Base-by-base conservation (phyloP, 2,329 filamentous ascomycete genomes). In the Scopulariopsis brevicaulis region DNA sequence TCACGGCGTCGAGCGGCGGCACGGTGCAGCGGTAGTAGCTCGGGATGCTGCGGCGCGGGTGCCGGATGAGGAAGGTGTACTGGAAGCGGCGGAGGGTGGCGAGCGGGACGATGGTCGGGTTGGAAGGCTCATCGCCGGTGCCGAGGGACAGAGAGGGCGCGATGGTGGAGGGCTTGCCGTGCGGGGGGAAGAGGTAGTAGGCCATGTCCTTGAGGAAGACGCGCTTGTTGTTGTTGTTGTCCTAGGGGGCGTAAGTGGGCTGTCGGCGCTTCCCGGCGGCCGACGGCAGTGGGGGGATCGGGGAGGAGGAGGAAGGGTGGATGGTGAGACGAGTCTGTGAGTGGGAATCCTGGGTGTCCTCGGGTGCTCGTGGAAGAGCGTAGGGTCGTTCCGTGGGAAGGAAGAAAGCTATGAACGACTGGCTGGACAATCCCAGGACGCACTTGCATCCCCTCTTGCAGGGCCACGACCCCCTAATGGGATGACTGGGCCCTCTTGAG, bases 151-250 rank as follows among this genome's bases (percentile, higher is more conserved):
- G 28, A 4, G 28, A 96, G 2, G 89, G 88, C 11, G 90, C 91
- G 60, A 94, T 83, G 54, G 77, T 77, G 55, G 89, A 82, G 15
- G 81, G 77, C 65, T 87, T 81, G 53, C 80, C 78, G 62, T 87
- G 76, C 3, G 90, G 89, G 5, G 91, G 88, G 62, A 96, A 78
- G 63, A 96, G 79, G 71, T 97, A 97, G 73, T 96, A 87, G 58
- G 89, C 86, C 76, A 97, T 99, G 71, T 97, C 94, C 73, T 99
- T 99, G 81, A 99, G 94, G 76, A 97, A 96, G 65, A 96, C 77
- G 65, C 93, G 89, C 32, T 57, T 52, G 18, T 77, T 96, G 96
- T 66, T 85, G n/a, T 57, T 52, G 18, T 77, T 96, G 96, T 66
- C 85, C 88, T 89, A 64, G 57, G 61, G 55, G 58, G 61, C 64